Base-by-base conservation (phyloP, 352 stramenopile species). In the Aphanomyces euteiches region DNA sequence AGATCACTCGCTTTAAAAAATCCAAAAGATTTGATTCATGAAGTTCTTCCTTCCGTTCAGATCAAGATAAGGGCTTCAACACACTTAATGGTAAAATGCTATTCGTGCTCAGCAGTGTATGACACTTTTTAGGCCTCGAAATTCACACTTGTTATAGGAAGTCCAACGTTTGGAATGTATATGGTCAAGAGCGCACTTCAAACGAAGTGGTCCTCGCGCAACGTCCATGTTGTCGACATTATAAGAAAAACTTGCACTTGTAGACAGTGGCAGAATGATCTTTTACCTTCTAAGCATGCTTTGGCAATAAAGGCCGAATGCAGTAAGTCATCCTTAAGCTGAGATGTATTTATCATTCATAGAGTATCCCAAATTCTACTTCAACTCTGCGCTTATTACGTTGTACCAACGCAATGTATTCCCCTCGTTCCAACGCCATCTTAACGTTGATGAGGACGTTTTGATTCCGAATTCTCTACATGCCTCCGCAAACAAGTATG, bases 321-420 rank as follows among this genome's bases (percentile, higher is more conserved):
- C 45, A 53, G 45, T 53, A 53, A 53, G 45, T 28, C 28, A 53
- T n/a, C 45, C 45, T 53, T 15, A 2, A n/a, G 13, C 13, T 53
- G n/a, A n/a, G 45, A 15, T 19, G 45, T 53, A 53, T 53, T 53
- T 15, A 15, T 53, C 13, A 53, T 53, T 53, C n/a, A 19, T 53
- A 53, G 45, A 53, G 45, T 53, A 19, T 15, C 45, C 45, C 13
- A 15, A n/a, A n/a, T 15, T 53, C 13, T 53, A 53, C 45, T 53
- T 53, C 45, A 53, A 53, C 2, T 15, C 13, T 15, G 13, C 45
- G 13, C 13, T n/a, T n/a, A 15, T n/a, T n/a, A 53, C 45, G 45
- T 53, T 53, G 45, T 53, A 53, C 45, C n/a, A 15, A 53, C 13
- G 45, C 13, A 53, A 15, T 53, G 45, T 53, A 19, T 53, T 53